Evolutionary conservation across 176 grass and related monocot species (phyloP), one percentile per base, ranked within the genome.

Genomic region (Carex kokanica): DNA sequence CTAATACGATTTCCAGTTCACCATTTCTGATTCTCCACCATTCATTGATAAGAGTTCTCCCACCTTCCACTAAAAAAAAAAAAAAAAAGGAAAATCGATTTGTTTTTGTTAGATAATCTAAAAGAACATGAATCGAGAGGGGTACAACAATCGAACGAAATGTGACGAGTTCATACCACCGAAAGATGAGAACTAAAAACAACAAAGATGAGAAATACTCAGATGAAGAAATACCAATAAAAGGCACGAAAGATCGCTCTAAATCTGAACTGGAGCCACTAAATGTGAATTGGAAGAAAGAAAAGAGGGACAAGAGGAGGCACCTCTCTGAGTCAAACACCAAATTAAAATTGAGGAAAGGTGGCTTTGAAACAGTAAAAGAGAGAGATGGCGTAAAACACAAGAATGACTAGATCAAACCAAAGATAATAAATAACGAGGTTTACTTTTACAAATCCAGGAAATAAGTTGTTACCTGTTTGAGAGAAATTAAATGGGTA

Each of bases 311-410:
- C 18, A 52, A 63, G 24, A 82, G 23, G 40, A 82, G 79, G 60
- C 31, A 65, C 20, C 72, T 66, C 11, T 78, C 12, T 40, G 62
- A 80, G 78, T 86, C 73, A 86, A 86, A 86, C 25, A 80, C 24
- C 74, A 78, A 80, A n/a, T n/a, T n/a, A n/a, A 80, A 66, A 80
- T 66, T 53, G 16, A 43, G 74, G 47, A 72, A 86, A 80, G 41
- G 25, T 63, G 84, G 56, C 16, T 79, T 73, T 84, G 64, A 84
- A 73, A 84, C 65, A 84, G 83, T 64, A 85, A 85, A 64, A 60
- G 54, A 60, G 52, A 85, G 54, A 61, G 51, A 85, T 72, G 23
- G 69, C 49, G 83, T 82, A 66, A 82, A 82, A 67, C 62, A 47
- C 40, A 82, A 82, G 36, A 24, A 82, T 52, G 59, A 61, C 61